Base-by-base conservation (phyloP, 1,284 basidiomycete genomes). In the Cryptococcus floricola region DNA sequence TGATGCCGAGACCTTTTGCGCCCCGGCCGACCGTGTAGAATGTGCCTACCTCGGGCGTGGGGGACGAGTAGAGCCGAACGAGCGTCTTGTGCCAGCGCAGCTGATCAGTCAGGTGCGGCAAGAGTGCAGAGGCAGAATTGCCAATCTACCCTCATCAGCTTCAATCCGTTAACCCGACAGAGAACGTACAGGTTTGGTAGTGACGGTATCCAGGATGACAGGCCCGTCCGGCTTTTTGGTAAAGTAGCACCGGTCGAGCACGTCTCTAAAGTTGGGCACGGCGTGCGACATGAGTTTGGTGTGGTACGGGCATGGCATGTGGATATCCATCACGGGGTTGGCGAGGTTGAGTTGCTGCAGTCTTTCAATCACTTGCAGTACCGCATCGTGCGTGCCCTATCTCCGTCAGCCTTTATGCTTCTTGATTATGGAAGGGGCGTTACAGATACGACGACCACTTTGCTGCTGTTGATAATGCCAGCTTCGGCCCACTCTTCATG, bases 301-400 rank as follows among this genome's bases (percentile, higher is more conserved):
- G 58, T 75, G 63, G 54, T 71, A 76, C 5, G 75, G 74, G 51
- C 71, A 67, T 65, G 74, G 74, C 67, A 75, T 71, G 39, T 58
- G 59, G n/a, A 76, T 68, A 51, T 77, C 75, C 70, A 77, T 74
- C 9, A 77, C 75, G 9, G 74, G 74, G 57, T 74, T 77, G 13
- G 74, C 75, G 19, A 77, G 64, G 38, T 67, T 69, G 13, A 74
- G 60, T 25, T 65, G 61, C 48, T 73, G 69, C 31, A 76, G 60
- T 27, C 72, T 55, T 47, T 73, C 71, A 47, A 76, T 69, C 41
- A 75, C 65, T 49, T 71, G 66, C 52, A 69, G 65, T 3, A 74
- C 70, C 5, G 72, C 75, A 28, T 65, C 56, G 38, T 71, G 62
- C 12, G 74, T 77, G 23, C 75, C 75, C 72, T 72, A 28, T 23